phyloP scores from a whole-genome alignment of 129 eudicot genomes.

The Escallonia herrerae region DNA sequence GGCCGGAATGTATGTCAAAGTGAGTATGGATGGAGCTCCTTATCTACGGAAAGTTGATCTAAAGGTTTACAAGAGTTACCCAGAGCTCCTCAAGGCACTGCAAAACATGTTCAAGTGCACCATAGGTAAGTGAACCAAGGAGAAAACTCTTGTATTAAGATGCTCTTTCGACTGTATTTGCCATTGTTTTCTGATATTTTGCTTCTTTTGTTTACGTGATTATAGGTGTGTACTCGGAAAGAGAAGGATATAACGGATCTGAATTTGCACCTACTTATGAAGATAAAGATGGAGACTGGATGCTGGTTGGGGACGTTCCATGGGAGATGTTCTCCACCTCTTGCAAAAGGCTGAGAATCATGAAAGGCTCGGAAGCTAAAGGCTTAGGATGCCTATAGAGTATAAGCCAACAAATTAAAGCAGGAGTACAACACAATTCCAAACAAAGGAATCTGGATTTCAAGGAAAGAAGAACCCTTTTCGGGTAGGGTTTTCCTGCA shows the following conservation, averaged over 20 bases:
- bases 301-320: slow-evolving; percentile 90
- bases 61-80: slow-evolving; percentile 54
- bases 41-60: slow-evolving; percentile 78
- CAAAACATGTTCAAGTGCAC: slow-evolving; percentile 69
- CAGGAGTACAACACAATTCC: not conserved
- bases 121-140: slow-evolving; percentile 21
- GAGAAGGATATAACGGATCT: slow-evolving; percentile 75
- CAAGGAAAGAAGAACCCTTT: not conserved
- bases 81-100: slow-evolving; percentile 54
- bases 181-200: not conserved
- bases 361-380: slow-evolving; percentile 65
- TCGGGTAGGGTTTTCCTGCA: not conserved
- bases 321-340: slow-evolving; percentile 75
- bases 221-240: slow-evolving; percentile 47
- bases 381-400: slow-evolving; percentile 45
- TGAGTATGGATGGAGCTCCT: slow-evolving; percentile 96
- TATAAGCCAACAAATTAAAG: not conserved
- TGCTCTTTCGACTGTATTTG: not conserved
- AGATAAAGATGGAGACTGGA: slow-evolving; percentile 95
- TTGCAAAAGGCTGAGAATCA: slow-evolving; percentile 76
- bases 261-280: slow-evolving; percentile 70
- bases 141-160: not conserved
- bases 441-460: not conserved
- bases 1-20: slow-evolving; percentile 57
- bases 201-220: not conserved